Evolutionary conservation across 2,329 filamentous ascomycete genomes (phyloP).

Genomic region (Endocalyx cinctus): DNA sequence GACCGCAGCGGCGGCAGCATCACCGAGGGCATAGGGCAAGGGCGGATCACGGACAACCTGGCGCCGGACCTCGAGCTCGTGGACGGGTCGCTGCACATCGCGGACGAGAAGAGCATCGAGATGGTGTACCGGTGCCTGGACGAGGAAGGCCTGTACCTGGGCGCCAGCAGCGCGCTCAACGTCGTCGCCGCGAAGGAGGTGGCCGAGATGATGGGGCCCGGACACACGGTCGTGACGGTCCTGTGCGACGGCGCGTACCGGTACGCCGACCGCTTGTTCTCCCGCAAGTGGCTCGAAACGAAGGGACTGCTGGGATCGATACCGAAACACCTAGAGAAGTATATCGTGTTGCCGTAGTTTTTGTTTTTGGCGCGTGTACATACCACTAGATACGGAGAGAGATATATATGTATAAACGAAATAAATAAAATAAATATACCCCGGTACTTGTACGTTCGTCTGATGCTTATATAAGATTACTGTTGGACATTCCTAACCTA

Average conservation of each 20-base stretch:
- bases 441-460: no score
- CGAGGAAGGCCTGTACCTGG: conserved; percentile 92
- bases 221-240: conserved; percentile 88
- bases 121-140: conserved; percentile 98
- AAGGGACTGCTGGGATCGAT: conserved; percentile 81
- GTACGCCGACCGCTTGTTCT: conserved; percentile 92
- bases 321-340: conserved; percentile 82
- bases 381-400: no score
- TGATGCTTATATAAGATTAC: no score
- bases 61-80: conserved; percentile 76
- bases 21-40: conserved; percentile 96
- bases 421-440: no score
- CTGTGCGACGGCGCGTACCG: conserved; percentile 96
- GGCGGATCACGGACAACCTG: conserved; percentile 92
- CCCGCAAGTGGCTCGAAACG: conserved; percentile 78
- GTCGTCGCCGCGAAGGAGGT: conserved; percentile 94
- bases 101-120: conserved; percentile 90
- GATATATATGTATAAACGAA: no score
- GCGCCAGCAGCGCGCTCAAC: conserved; percentile 89
- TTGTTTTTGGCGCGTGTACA: no score
- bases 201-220: conserved; percentile 81
- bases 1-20: conserved; percentile 84
- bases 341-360: conserved; percentile 83
- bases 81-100: conserved; percentile 79
- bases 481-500: no score